A percentile compares a stretch with the other conserved stretches of the same genome.
Evolutionary conservation across 106 monocot species (phyloP).

Genomic region (Apostasia ramifera): DNA sequence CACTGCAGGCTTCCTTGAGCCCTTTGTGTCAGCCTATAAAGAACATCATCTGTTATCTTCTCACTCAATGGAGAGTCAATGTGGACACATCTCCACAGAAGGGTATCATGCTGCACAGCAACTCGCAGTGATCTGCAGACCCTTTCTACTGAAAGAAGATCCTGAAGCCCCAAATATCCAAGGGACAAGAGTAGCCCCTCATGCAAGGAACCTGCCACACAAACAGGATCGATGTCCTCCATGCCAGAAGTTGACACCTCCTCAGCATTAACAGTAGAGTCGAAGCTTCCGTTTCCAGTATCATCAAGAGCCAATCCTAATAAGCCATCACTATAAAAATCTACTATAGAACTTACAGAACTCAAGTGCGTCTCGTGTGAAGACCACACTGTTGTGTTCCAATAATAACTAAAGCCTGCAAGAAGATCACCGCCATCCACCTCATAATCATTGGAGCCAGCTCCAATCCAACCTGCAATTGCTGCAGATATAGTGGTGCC

Average conservation of each 20-base stretch:
- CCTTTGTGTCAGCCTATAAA: conserved; percentile 44
- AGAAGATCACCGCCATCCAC: neutral
- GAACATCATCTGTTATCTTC: conserved; percentile 52
- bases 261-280: neutral
- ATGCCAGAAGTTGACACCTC: neutral
- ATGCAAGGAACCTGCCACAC: conserved; percentile 4
- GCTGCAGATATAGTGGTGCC: conserved; percentile 1
- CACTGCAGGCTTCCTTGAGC: conserved; percentile 50
- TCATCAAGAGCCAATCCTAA: neutral
- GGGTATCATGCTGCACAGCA: conserved; percentile 38
- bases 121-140: conserved; percentile 53
- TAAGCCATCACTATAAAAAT: neutral
- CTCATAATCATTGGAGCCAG: neutral
- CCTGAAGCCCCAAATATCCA: conserved; percentile 43
- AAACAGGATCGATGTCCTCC: conserved; percentile 9
- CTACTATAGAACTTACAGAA: neutral
- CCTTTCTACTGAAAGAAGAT: conserved; percentile 56
- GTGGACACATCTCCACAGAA: conserved; percentile 68
- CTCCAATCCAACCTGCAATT: conserved; percentile 32
- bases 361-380: neutral
- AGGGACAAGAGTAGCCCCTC: conserved; percentile 52
- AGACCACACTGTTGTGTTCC: conserved; percentile 2
- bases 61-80: conserved; percentile 35
- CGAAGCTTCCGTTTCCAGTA: neutral
- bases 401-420: conserved; percentile 8